Base-by-base conservation (phyloP, 345 rosid genomes). In the Atalantia buxifolia region DNA sequence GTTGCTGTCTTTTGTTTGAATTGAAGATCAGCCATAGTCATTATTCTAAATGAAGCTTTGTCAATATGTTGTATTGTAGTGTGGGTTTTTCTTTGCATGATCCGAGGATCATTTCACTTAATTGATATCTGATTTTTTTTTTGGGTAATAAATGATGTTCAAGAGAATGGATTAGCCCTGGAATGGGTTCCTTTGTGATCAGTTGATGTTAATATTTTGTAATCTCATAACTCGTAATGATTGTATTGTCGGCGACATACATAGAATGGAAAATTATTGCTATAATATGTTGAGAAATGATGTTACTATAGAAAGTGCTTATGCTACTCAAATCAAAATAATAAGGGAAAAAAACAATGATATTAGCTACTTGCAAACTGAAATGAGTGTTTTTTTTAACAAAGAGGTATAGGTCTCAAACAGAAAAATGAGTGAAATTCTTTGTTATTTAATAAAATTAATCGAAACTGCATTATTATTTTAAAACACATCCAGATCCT, bases 401-500 rank as follows among this genome's bases (percentile, higher is more conserved):
- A 13, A 45, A 45, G 13, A 12, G 5, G 13, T 12, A 0, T 45
- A 45, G 50, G 50, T 45, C 1, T 13, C 5, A 45, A 45, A 45
- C 50, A 2, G 13, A 2, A 13, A 45, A 45, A 45, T 13, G 18
- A 45, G 50, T 45, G 50, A 45, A 45, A 12, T 1, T 45, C 18
- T 45, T 45, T 45, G 16, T 45, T 45, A 4, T 45, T 42, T 13
- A 1, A 2, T 12, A 45, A 45, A 13, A 45, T 13, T 3, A 12
- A 3, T 45, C 0, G 5, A 3, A 45, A 45, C 18, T 45, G 0
- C 0, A 0, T 0, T 12, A 45, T 9, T 13, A 0, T 45, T 45
- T 45, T 45, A 1, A 45, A 13, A 13, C 3, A 45, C 5, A 45
- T 45, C 0, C 1, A 42, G 10, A 42, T 10, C 0, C 13, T 38